Percentiles rank a stretch among this genome's conserved stretches.
These are phyloP conservation scores for Schizochytrium sp. DNA, from an alignment of 108 stramenopile species.

Conservation along the genomic window DNA sequence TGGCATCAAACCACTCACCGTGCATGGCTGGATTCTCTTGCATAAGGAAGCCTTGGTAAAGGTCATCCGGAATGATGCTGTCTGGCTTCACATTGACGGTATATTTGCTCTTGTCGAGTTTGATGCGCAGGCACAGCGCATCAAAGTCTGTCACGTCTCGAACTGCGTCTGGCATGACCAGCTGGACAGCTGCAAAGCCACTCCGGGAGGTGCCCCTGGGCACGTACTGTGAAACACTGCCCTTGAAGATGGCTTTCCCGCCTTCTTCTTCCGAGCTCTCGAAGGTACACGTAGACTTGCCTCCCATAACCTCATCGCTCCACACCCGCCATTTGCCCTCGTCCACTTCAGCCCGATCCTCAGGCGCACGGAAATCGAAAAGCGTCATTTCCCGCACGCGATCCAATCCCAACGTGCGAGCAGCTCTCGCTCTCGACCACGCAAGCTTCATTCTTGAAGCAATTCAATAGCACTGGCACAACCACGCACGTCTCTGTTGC, in stretches of 20 bases:
- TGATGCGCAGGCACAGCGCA: slow-evolving; percentile 12
- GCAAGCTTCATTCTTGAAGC: neutral
- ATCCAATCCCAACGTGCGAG: neutral
- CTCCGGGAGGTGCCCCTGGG: slow-evolving; percentile 25
- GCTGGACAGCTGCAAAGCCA: neutral
- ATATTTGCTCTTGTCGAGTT: neutral
- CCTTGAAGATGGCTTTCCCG: slow-evolving; percentile 20
- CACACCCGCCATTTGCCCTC: slow-evolving; percentile 10
- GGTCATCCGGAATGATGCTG: slow-evolving; percentile 21
- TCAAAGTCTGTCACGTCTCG: slow-evolving; percentile 6
- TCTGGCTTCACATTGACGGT: slow-evolving; percentile 8
- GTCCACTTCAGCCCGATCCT: slow-evolving; percentile 30
- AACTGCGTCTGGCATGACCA: neutral
- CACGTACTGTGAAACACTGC: neutral
- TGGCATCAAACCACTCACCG: neutral
- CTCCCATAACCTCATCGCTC: slow-evolving; percentile 27
- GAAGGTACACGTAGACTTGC: slow-evolving; percentile 21
- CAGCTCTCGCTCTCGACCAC: neutral
- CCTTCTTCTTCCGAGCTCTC: slow-evolving; percentile 16
- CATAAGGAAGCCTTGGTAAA: slow-evolving; percentile 36
- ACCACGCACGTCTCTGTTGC: too few relatives aligned
- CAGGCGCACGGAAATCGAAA: slow-evolving; percentile 18
- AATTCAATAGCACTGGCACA: too few relatives aligned
- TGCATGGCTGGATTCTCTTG: neutral
- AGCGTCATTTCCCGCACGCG: slow-evolving; percentile 26